Evolutionary conservation across 1,284 basidiomycete species (phyloP).

Genomic region (Limonomyces culmigenus): DNA sequence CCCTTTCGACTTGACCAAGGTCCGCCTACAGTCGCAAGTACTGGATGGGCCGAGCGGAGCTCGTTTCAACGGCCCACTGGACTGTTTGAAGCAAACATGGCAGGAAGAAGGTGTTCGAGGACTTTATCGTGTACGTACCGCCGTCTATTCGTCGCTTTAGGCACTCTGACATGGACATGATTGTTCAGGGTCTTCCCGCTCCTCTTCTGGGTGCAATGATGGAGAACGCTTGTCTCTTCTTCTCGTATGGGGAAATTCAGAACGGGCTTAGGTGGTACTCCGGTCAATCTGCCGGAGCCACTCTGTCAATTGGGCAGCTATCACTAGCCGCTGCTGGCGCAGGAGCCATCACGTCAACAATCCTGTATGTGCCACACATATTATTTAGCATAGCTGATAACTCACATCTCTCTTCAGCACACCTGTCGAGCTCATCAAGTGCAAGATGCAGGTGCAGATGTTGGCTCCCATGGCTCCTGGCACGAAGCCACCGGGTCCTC

Average conservation of each 20-base stretch:
- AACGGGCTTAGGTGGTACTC: conserved; percentile 36
- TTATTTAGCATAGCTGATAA: not conserved
- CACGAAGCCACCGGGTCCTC: conserved; percentile 36
- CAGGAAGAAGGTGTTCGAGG: conserved; percentile 61
- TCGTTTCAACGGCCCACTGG: conserved; percentile 62
- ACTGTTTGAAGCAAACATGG: conserved; percentile 71
- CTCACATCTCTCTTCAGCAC: conserved; percentile 31
- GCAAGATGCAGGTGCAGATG: conserved; percentile 93
- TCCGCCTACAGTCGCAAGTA: conserved; percentile 71
- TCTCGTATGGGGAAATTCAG: conserved; percentile 78
- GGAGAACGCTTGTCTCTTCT: conserved; percentile 80
- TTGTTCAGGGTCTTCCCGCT: conserved; percentile 80
- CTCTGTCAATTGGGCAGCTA: conserved; percentile 45
- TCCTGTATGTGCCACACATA: conserved; percentile 36
- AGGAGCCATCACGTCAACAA: conserved; percentile 68
- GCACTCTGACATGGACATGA: conserved; percentile 15
- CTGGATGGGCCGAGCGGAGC: conserved; percentile 53
- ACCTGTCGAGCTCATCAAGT: conserved; percentile 85
- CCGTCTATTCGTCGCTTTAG: not conserved
- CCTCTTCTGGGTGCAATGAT: conserved; percentile 83
- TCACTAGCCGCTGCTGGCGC: conserved; percentile 67
- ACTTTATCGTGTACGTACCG: conserved; percentile 54
- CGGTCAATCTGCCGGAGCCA: conserved; percentile 15
- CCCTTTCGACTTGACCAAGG: conserved; percentile 76
- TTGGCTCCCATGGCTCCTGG: conserved; percentile 17